phyloP scores from a whole-genome alignment of 805 yeast species.

The Ogataea ganodermae region DNA sequence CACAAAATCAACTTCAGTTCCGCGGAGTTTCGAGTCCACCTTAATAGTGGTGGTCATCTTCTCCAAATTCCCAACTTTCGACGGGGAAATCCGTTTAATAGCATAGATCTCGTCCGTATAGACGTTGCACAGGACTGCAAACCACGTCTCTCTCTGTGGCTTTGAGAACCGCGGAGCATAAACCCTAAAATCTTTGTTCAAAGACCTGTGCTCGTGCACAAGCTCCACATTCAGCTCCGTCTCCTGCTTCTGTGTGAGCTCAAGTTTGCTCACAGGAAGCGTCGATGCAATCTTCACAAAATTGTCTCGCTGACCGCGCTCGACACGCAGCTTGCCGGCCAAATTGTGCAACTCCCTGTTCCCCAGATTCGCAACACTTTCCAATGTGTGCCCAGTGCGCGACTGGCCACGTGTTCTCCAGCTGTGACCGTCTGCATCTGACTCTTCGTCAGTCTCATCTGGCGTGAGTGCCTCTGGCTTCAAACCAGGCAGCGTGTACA shows the following conservation, averaged over 20 bases:
- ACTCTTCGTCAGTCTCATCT: conserved; percentile 18
- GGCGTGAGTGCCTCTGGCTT: conserved; percentile 10
- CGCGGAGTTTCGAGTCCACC: conserved; percentile 51
- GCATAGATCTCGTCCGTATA: conserved; percentile 55
- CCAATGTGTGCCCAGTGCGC: conserved; percentile 32
- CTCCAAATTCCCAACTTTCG: conserved; percentile 35
- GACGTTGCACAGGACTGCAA: conserved; percentile 59
- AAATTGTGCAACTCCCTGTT: conserved; percentile 37
- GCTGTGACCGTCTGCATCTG: conserved; percentile 38
- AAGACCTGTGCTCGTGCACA: conserved; percentile 52
- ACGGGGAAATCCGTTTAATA: conserved; percentile 77
- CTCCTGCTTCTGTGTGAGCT: conserved; percentile 38
- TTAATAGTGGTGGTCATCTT: conserved; percentile 46
- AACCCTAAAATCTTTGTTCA: conserved; percentile 62
- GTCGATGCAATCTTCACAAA: conserved; percentile 55
- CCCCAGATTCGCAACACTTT: conserved; percentile 45
- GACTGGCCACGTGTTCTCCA: conserved; percentile 13
- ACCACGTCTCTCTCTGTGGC: conserved; percentile 92
- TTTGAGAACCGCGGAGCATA: conserved; percentile 85
- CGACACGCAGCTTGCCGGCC: conserved; percentile 44
- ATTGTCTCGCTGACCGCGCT: conserved; percentile 42
- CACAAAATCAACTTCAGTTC: conserved; percentile 46
- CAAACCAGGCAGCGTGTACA: conserved; percentile 56
- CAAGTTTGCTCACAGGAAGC: conserved; percentile 61
- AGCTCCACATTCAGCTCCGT: conserved; percentile 47